A percentile compares a stretch with the other conserved stretches of the same genome.
phyloP scores from a whole-genome alignment of 2,329 filamentous ascomycete species.

The Byssoonygena ceratinophila region DNA sequence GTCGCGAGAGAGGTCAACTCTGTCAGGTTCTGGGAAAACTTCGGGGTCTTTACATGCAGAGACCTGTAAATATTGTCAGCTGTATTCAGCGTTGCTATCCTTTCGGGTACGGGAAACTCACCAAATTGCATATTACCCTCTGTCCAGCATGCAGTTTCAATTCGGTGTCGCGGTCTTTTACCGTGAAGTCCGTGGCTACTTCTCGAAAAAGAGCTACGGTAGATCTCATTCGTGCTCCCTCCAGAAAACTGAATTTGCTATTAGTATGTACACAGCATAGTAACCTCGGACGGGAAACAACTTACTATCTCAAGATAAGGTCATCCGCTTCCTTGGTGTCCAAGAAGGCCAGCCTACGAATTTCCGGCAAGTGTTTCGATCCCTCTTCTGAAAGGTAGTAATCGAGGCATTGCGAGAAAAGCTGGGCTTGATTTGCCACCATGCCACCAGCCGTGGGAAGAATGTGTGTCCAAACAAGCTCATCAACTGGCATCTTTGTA shows the following conservation, averaged over 20 bases:
- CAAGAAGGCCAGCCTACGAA: slow-evolving; percentile 39
- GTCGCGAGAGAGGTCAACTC: slow-evolving; percentile 38
- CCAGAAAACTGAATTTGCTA: slow-evolving; percentile 28
- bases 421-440: slow-evolving; percentile 48
- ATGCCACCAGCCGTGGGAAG: slow-evolving; percentile 48
- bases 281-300: too few relatives aligned
- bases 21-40: slow-evolving; percentile 30
- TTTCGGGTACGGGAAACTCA: slow-evolving; percentile 21
- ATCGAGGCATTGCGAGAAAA: slow-evolving; percentile 49
- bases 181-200: slow-evolving; percentile 25
- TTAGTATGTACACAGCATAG: too few relatives aligned
- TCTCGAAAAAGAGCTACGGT: slow-evolving; percentile 31
- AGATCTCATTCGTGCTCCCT: slow-evolving; percentile 31
- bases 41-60: slow-evolving; percentile 31
- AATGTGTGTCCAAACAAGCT: slow-evolving; percentile 48
- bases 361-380: slow-evolving; percentile 38
- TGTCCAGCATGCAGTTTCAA: slow-evolving; percentile 29
- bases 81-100: slow-evolving; percentile 34
- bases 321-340: slow-evolving; percentile 39
- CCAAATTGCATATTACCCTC: slow-evolving; percentile 29
- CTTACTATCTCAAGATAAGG: slow-evolving; percentile 42
- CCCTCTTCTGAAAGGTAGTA: slow-evolving; percentile 46
- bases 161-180: slow-evolving; percentile 29
- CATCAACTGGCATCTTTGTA: slow-evolving; percentile 37
- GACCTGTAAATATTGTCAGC: slow-evolving; percentile 29